These are phyloP conservation scores for Austroboletus olivaceoglutinosus DNA, from an alignment of 1,284 basidiomycete genomes.

Conservation along the genomic window DNA sequence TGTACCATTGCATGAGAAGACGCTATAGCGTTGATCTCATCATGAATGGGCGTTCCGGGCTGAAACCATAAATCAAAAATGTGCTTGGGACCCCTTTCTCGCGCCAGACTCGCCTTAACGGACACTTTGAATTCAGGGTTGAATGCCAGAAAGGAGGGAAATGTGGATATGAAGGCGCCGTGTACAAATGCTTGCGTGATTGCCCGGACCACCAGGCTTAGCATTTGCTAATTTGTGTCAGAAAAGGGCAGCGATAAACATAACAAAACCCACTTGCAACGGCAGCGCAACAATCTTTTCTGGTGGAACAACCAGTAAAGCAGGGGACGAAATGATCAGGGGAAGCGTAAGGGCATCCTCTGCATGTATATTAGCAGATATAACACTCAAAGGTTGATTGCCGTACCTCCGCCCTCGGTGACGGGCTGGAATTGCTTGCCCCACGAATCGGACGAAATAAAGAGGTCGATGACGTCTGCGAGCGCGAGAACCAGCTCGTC, in stretches of 20 bases:
- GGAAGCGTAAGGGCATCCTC: conserved; percentile 36
- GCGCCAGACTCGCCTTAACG: conserved; percentile 32
- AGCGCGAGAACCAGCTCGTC: conserved; percentile 64
- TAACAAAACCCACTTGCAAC: conserved; percentile 38
- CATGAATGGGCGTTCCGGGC: conserved; percentile 30
- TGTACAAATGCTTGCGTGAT: conserved; percentile 50
- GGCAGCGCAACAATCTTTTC: conserved; percentile 58
- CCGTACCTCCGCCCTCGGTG: conserved; percentile 37
- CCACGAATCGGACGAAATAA: conserved; percentile 51
- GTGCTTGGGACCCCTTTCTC: background rate
- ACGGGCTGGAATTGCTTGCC: conserved; percentile 60
- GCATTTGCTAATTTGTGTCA: conserved; percentile 34
- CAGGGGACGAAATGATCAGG: conserved; percentile 55
- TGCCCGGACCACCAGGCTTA: conserved; percentile 45
- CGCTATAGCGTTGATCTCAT: conserved; percentile 38
- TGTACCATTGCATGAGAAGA: conserved; percentile 47
- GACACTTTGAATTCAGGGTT: conserved; percentile 33
- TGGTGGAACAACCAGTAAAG: conserved; percentile 50
- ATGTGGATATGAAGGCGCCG: conserved; percentile 48
- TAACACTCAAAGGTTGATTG: conserved; percentile 17
- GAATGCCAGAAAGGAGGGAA: conserved; percentile 33
- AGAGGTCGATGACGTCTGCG: conserved; percentile 69
- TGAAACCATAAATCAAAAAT: conserved; percentile 5
- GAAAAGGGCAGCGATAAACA: background rate
- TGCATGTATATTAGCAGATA: conserved; percentile 11